Base-by-base conservation (phyloP, 2,329 filamentous ascomycete genomes). In the Colletotrichum higginsianum region DNA sequence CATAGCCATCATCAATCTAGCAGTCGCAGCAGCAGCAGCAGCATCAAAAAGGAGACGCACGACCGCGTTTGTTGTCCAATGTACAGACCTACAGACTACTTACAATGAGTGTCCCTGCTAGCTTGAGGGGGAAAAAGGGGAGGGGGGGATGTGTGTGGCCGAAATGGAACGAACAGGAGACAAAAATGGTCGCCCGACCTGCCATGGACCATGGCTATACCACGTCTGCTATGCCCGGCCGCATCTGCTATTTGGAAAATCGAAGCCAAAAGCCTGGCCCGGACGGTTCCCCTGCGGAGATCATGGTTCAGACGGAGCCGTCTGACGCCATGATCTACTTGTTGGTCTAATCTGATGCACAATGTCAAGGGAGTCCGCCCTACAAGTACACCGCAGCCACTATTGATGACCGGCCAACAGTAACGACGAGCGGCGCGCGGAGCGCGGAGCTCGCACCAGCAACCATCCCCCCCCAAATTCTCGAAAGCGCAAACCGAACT, bases 231-330 rank as follows among this genome's bases (percentile, higher is more conserved):
- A 72, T 69, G 35, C 16, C 15, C 55, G 66, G 26, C 42, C 49
- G 55, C 58, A n/a, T 40, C 63, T 55, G 53, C 60, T 66, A 74
- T 72, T 70, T 72, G 61, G 62, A 74, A 74, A 38, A 72, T 73
- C 72, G 66, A 71, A 75, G 73, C 73, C 75, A 11, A 38, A 38
- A 38, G 35, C 9, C 77, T 76, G 75, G 35, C 76, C 73, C 76
- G 71, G 75, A 74, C 74, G 61, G 68, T 74, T 75, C 75, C 81
- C 80, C 79, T 80, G 80, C 72, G 81, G 77, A 78, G 80, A 83
- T 82, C 79, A 78, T 77, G 79, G 79, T 83, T 81, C 81, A 82
- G 81, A 82, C 80, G 81, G 69, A 79, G 74, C 75, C 35, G 78
- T 80, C 78, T 82, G 77, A 81, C 80, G 79, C 81, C 78, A 81